phyloP scores from a whole-genome alignment of 1,284 basidiomycete species.

The Clitocybe nebularis region DNA sequence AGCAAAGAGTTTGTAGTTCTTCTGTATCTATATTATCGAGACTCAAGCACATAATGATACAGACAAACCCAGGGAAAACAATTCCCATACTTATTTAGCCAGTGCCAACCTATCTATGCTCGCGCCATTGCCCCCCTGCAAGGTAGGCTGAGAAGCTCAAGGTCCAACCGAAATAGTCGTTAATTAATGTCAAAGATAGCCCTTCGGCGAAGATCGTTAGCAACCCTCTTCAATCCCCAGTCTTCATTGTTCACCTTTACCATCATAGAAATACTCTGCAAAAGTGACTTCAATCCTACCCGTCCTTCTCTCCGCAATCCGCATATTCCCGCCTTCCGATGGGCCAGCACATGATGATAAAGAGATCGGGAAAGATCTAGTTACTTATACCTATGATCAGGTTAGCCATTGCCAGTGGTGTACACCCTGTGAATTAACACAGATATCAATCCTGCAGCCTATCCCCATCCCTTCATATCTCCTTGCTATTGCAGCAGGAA shows the following conservation, averaged over 20 bases:
- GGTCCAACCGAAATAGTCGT: background rate
- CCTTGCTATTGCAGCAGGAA: conserved; percentile 83
- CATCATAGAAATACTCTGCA: conserved; percentile 68
- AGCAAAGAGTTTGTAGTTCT: conserved; percentile 61
- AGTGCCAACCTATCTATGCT: conserved; percentile 92
- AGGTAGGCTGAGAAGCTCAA: conserved; percentile 39
- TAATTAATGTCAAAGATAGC: conserved; percentile 42
- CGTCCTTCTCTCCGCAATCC: conserved; percentile 79
- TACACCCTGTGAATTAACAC: background rate
- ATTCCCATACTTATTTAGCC: conserved; percentile 90
- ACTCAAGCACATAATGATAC: too few species aligned
- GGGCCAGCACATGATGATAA: conserved; percentile 65
- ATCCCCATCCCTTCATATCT: conserved; percentile 85
- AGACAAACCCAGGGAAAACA: conserved; percentile 88
- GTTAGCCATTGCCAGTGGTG: conserved; percentile 31
- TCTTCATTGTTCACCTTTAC: background rate
- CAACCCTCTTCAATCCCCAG: conserved; percentile 1
- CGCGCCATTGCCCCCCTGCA: conserved; percentile 79
- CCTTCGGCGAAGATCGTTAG: conserved; percentile 73
- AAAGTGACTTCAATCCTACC: conserved; percentile 74
- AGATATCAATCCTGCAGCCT: conserved; percentile 42
- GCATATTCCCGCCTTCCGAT: conserved; percentile 69
- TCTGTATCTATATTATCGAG: background rate
- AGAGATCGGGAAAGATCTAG: conserved; percentile 63
- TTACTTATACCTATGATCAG: conserved; percentile 69